Conservation (phyloP, 140 eudicot species). For the Anethum foeniculum region DNA sequence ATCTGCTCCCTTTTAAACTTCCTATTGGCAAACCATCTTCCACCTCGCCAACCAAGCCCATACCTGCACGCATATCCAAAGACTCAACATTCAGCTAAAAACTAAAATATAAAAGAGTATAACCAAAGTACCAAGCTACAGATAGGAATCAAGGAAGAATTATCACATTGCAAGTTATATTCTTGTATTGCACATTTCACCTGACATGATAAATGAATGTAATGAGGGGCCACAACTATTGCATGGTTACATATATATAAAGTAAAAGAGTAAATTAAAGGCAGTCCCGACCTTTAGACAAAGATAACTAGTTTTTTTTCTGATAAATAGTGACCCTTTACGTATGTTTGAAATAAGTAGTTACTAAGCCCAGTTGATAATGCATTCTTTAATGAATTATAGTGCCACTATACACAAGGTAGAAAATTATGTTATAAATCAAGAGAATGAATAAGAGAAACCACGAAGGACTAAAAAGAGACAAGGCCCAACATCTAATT, state of each 20-base stretch:
- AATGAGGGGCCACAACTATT: not conserved
- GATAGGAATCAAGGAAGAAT: not conserved
- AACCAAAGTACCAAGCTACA: not conserved
- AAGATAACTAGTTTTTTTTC: not conserved
- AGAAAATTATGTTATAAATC: not conserved
- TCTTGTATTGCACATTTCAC: not conserved
- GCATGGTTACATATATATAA: not conserved
- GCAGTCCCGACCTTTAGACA: not conserved
- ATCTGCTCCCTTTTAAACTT: conserved; percentile 80
- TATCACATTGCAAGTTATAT: not conserved
- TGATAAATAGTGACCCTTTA: not conserved
- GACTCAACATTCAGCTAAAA: not conserved
- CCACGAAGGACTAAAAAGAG: not conserved
- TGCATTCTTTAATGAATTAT: not conserved
- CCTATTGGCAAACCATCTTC: conserved; percentile 78
- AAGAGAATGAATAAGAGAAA: not conserved
- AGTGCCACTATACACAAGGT: not conserved
- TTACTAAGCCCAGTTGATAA: not conserved
- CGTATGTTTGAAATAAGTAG: not conserved
- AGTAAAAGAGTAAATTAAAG: not conserved
- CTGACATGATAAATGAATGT: not conserved
- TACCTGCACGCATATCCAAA: conserved; percentile 36
- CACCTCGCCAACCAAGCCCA: conserved; percentile 93
- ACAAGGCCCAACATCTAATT: not conserved
- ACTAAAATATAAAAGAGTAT: not conserved